Conservation (phyloP, 768 basidiomycete genomes). For the Boletus barrowsii region DNA sequence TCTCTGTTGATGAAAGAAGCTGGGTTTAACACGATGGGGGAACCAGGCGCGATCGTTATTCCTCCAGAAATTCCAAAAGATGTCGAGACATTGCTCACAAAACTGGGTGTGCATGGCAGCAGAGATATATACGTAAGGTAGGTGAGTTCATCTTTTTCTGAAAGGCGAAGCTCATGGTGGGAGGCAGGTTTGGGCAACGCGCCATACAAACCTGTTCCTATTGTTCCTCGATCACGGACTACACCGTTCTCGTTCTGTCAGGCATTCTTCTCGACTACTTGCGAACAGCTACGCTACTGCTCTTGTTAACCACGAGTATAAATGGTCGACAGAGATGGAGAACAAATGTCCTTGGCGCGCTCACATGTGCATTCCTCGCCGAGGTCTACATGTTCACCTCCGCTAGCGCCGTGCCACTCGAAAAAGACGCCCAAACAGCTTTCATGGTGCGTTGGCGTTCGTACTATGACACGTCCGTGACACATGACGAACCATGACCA, state of each 20-base stretch:
- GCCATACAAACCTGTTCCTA: conserved; percentile 62
- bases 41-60: conserved; percentile 9
- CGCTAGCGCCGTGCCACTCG: conserved; percentile 44
- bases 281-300: conserved; percentile 49
- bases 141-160: conserved; percentile 11
- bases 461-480: neutral
- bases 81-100: conserved; percentile 51
- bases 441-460: conserved; percentile 36
- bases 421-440: conserved; percentile 35
- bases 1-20: conserved; percentile 42
- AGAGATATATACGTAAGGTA: conserved; percentile 61
- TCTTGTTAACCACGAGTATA: conserved; percentile 40
- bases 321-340: conserved; percentile 43
- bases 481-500: neutral
- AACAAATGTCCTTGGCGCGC: conserved; percentile 43
- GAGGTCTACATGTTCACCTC: conserved; percentile 57
- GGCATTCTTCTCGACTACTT: conserved; percentile 57
- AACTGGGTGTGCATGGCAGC: conserved; percentile 54
- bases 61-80: conserved; percentile 40
- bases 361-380: conserved; percentile 46
- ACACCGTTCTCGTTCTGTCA: conserved; percentile 55
- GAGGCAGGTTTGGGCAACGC: conserved; percentile 62
- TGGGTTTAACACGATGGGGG: conserved; percentile 30
- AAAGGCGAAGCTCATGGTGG: neutral
- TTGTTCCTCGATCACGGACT: conserved; percentile 61